Base-by-base conservation (phyloP, 108 stramenopile genomes). In the Cyclotella atomus region DNA sequence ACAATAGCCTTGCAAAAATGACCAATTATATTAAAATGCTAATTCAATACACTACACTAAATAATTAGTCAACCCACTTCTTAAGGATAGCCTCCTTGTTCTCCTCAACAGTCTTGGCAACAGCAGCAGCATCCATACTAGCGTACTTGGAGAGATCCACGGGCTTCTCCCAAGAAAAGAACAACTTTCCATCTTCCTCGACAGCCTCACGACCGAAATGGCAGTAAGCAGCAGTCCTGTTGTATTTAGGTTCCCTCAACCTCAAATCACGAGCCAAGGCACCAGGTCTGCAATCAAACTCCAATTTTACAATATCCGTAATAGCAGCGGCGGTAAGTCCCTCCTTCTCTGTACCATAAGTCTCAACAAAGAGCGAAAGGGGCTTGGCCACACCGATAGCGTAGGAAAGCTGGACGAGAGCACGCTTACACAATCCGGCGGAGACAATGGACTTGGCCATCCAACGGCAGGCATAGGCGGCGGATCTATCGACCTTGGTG, bases 371-470 rank as follows among this genome's bases (percentile, higher is more conserved):
- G 60, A 98, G 83, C 36, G 92, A 94, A 8, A 98, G 80, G 24
- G 97, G 97, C 83, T 98, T 89, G 70, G 96, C 89, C 45, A 98
- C 95, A 64, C 96, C 97, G 71, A 98, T 98, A 70, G 96, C 97
- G 76, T 98, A 98, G 20, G 95, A 94, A 17, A 98, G 83, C 77
- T 98, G 97, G 62, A 98, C 97, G 43, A 92, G 75, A 56, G 88
- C 93, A 59, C 94, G 95, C 68, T 97, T 96, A 86, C 92, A 93
- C 57, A 98, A 90, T 68, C 94, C 93, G 75, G 96, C 96, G 59
- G 82, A 77, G 63, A 98, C 97, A 59, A 97, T 84, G 60, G 91
- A 93, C 89, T 98, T 97, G 88, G 97, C 97, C 73, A 98, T 96
- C 96, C 97, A 98, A 70, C 96, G 95, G 45, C 92, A 94, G 60